Base-by-base conservation (phyloP, 2,329 filamentous ascomycete genomes). In the Fusarium zealandicum region DNA sequence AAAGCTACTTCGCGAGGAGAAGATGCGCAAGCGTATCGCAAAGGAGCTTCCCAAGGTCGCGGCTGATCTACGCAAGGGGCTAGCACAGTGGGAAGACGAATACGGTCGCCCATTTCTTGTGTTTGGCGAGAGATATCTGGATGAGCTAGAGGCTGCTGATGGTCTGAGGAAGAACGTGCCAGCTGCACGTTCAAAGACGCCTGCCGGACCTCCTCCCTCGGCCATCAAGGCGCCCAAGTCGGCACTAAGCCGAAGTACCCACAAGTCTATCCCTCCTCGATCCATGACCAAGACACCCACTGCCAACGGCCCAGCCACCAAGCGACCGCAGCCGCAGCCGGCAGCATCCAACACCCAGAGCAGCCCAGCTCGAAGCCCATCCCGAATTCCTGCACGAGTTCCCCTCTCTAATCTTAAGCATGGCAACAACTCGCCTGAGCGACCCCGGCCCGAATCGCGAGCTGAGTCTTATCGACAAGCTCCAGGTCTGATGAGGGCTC, bases 21-120 rank as follows among this genome's bases (percentile, higher is more conserved):
- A 98, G 82, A 96, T 96, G 91, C 87, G 95, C 55, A 99, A 99
- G 83, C 85, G 93, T 52, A 97, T 99, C 58, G 84, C 93, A 20
- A 99, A 98, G 74, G 95, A 99, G 70, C 80, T 99, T 25, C 95
- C 95, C 50, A 98, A 96, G 78, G 82, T 99, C 36, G 88, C 93
- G 52, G 83, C 82, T 1, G 92, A 98, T n/a, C 77, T 99, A 53
- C 84, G 85, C 61, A 93, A 88, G 72, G 81, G 84, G n/a, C 82
- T 99, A 22, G 90, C 93, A 70, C 78, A 82, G 38, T 99, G 92
- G 87, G 95, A 99, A 72, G 89, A 96, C 46, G 95, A 98, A 70
- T 97, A 93, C 72, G 93, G 92, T 3, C 86, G 92, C 10, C 91
- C 93, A 4, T 99, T 99, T 80, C 80, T 96, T 38, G 93, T 99